Percentiles rank a stretch among this genome's conserved stretches.
Evolutionary conservation across 257 asterid genomes (phyloP).

Genomic region (Primulina tabacum): DNA sequence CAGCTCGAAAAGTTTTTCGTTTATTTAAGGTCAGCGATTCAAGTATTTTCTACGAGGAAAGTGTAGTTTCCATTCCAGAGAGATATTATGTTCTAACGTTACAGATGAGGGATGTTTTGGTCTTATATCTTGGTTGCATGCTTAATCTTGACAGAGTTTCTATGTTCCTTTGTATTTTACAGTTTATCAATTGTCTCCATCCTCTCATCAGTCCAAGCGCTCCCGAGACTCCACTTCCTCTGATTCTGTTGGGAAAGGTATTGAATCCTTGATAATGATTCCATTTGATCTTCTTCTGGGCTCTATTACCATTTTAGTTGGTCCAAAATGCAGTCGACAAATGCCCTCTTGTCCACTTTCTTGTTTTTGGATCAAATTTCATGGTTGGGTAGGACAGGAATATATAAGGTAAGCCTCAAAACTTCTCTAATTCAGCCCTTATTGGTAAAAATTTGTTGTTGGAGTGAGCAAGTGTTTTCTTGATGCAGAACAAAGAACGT

Average conservation of each 20-base stretch:
- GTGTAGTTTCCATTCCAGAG: neutral
- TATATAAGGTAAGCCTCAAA: constrained; percentile 60
- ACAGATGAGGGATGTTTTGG: neutral
- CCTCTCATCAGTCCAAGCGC: constrained; percentile 84
- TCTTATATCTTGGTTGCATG: neutral
- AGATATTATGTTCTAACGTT: neutral
- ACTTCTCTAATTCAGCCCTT: neutral
- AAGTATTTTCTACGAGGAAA: neutral
- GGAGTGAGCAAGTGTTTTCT: constrained; percentile 15
- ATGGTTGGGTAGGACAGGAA: constrained; percentile 95
- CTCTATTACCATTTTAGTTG: constrained; percentile 16
- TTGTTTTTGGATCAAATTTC: constrained; percentile 94
- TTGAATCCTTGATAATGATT: constrained; percentile 10
- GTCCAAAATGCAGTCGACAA: constrained; percentile 67
- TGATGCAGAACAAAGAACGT: constrained; percentile 77
- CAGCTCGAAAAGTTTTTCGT: constrained; percentile 95
- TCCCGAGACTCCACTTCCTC: constrained; percentile 87
- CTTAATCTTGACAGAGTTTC: constrained; percentile 25
- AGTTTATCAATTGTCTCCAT: constrained; percentile 92
- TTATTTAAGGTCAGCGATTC: constrained; percentile 64
- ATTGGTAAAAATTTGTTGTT: neutral
- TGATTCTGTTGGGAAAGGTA: constrained; percentile 92
- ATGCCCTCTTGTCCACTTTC: constrained; percentile 91
- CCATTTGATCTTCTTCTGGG: constrained; percentile 16
- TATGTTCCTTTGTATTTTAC: constrained; percentile 24